Base-by-base conservation (phyloP, 805 yeast species). In the Nadsonia fulvescens region DNA sequence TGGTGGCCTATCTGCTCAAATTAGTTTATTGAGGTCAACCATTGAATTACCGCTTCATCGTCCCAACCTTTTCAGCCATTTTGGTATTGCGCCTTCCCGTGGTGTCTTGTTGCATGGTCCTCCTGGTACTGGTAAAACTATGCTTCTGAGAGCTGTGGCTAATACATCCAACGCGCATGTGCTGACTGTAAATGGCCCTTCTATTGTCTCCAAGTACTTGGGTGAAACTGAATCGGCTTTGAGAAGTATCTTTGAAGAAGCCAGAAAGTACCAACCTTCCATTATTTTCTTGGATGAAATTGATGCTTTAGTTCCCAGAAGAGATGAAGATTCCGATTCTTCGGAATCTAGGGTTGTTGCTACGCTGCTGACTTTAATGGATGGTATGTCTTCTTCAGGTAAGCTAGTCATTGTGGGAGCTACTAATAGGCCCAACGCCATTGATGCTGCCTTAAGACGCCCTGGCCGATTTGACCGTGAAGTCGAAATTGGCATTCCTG, bases 401-500 rank as follows among this genome's bases (percentile, higher is more conserved):
- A 82, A 83, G 46, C 73, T 79, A 39, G 96, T 86, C 35, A 96
- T 89, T 29, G 86, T 89, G 53, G 99, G 96, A 25, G 96, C 98
- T 17, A 89, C 89, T 18, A 75, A 75, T 55, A 63, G 89, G 48
- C 83, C 83, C 32, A 76, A 75, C 56, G 70, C 82, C 11, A 75
- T 75, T 44, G 89, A 75, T 45, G 83, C 89, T 24, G 89, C 89
- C 12, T 59, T 75, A 39, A 70, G 89, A 56, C 69, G 89, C 51
- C 74, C 75, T 41, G 89, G 89, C 40, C 68, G 89, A 49, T 75
- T 76, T 46, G 89, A 76, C 50, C 63, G 89, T 51, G 89, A 75
- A 53, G 82, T 75, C 33, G 89, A 76, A 47, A 74, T 75, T 40
- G 86, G 89, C 44, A 79, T 75, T 40, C 99, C 99, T 29, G 98